These are phyloP conservation scores for Myriosclerotinia scirpicola DNA, from an alignment of 2,329 filamentous ascomycete genomes.

Conservation along the genomic window DNA sequence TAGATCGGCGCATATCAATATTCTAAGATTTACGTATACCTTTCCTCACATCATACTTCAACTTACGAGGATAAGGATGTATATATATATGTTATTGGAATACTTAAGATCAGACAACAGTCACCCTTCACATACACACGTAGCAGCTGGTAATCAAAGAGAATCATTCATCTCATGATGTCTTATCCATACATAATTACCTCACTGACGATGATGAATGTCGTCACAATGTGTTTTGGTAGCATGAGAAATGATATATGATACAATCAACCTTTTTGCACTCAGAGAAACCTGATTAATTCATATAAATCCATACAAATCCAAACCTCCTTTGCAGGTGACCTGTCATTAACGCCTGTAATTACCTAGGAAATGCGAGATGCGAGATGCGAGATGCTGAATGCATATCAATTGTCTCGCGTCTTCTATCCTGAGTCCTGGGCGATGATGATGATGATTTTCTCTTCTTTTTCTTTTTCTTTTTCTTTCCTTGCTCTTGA, in stretches of 20 bases:
- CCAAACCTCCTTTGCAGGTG: conserved; percentile 4
- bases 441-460: neutral
- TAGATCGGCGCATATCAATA: neutral
- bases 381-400: neutral
- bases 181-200: neutral
- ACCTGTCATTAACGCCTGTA: conserved; percentile 2
- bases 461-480: neutral
- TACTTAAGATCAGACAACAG: too few species aligned
- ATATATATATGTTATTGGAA: neutral
- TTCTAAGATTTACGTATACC: neutral
- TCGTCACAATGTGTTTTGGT: neutral
- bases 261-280: neutral
- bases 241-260: neutral
- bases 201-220: neutral
- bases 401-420: neutral
- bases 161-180: conserved; percentile 1
- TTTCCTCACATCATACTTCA: neutral
- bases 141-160: neutral
- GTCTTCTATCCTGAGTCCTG: neutral
- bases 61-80: neutral
- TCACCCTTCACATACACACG: neutral
- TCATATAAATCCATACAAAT: neutral
- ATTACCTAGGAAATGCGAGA: conserved; percentile 1
- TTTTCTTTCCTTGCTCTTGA: neutral
- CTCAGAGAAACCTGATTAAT: neutral